Evolutionary conservation across 148 eudicot species (phyloP).

Genomic region (Rhododendron vialii): DNA sequence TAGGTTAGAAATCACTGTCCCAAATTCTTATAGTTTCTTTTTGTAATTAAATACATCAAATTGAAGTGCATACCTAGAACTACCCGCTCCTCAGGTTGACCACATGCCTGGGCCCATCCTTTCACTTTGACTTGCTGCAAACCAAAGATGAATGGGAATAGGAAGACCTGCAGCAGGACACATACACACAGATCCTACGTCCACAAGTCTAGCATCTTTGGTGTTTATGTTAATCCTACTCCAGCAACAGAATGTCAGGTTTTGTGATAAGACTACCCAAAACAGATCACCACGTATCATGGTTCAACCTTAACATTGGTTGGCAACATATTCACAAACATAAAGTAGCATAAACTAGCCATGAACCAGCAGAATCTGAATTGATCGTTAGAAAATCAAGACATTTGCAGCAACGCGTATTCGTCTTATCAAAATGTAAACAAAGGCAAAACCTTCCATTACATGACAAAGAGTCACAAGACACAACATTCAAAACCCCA

Average conservation of each 20-base stretch:
- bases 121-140: not conserved
- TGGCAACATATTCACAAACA: not conserved
- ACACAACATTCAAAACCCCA: not conserved
- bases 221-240: not conserved
- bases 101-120: not conserved
- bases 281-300: not conserved
- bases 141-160: not conserved
- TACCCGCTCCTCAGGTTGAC: not conserved
- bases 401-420: not conserved
- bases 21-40: not conserved
- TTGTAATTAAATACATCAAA: not conserved
- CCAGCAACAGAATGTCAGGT: not conserved
- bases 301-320: not conserved
- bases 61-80: not conserved
- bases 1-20: not conserved
- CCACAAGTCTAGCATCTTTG: not conserved
- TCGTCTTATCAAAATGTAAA: not conserved
- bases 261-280: not conserved
- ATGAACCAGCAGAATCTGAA: not conserved
- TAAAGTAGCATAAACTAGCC: not conserved
- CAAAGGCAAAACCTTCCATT: not conserved
- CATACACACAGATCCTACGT: not conserved
- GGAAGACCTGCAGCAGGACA: not conserved
- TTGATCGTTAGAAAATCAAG: not conserved
- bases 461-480: not conserved